Base-by-base conservation (phyloP, 139 green algal genomes). In the Coelastrella sp. region DNA sequence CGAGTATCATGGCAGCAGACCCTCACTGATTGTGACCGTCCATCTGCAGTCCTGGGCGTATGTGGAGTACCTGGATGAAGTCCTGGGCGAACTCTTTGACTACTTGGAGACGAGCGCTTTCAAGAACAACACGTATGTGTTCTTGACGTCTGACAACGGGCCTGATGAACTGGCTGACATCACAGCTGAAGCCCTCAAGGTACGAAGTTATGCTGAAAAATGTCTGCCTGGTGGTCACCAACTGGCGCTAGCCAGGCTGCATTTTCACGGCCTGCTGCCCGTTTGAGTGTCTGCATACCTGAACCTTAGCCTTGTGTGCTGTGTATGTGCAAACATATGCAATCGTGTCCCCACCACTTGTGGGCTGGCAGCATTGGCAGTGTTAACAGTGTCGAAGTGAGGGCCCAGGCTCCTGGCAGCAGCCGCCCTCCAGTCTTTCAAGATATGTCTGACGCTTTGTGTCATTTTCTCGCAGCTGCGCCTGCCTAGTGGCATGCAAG, bases 81-180 rank as follows among this genome's bases (percentile, higher is more conserved):
- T 84, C 7, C n/a, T 90, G n/a, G 85, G 85, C 57, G 59, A 58
- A 11, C 61, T 90, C 13, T 80, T 90, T 10, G 76, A 90, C 86
- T 90, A 65, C 14, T 20, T 93, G 11, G 58, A 87, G 47, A 54
- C 57, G 14, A 90, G 54, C 22, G 56, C 75, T 19, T 71, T 82
- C 10, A 80, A 75, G 14, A 61, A 92, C 47, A 92, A 93, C 82
- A 93, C 91, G 65, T 92, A 92, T 87, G 4, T 91, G 19, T 57
- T 93, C 58, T 83, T 91, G 65, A 80, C 73, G 8, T 58, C 60
- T 4, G 91, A 93, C 74, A 93, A 93, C 68, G 91, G 92, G 57
- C 16, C 68, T 75, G 68, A 75, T 7, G 14, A 32, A 22, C 16
- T 71, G 2, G 10, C 11, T 71, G 61, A 13, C 8, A 13, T 19